These are phyloP conservation scores for Monarda citriodora DNA, from an alignment of 305 asterid species.

Conservation along the genomic window DNA sequence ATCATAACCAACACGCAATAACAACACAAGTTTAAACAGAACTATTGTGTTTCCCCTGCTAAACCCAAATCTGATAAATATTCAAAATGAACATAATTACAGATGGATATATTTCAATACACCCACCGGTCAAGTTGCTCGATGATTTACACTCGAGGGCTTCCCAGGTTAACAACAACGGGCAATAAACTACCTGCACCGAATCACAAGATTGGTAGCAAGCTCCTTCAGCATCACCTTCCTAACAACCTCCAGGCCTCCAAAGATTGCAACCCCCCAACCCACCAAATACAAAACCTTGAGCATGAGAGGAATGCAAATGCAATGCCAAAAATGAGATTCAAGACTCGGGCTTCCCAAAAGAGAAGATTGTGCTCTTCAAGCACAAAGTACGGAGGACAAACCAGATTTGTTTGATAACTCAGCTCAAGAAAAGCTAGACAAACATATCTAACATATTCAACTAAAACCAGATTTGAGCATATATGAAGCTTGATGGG, in stretches of 20 bases:
- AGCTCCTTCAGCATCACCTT: conserved; percentile 24
- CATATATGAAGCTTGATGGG: not conserved
- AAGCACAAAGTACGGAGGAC: conserved; percentile 1
- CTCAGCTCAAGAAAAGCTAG: not conserved
- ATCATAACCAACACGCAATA: not conserved
- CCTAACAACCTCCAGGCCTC: conserved; percentile 17
- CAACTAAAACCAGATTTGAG: not conserved
- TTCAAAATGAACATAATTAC: not conserved
- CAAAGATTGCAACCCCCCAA: conserved; percentile 10
- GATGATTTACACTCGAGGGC: conserved; percentile 5
- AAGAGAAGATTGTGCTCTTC: not conserved
- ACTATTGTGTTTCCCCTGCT: not conserved
- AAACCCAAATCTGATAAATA: not conserved
- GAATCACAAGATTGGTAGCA: conserved; percentile 18
- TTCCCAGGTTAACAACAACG: conserved; percentile 6
- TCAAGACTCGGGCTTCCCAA: not conserved
- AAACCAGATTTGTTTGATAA: conserved; percentile 5
- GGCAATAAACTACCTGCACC: conserved; percentile 15
- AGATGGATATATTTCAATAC: not conserved
- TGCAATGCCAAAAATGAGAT: not conserved
- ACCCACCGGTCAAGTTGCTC: conserved; percentile 3
- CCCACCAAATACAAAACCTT: conserved; percentile 2
- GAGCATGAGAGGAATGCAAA: not conserved
- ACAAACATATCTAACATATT: conserved; percentile 1
- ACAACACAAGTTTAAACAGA: not conserved